phyloP scores from a whole-genome alignment of 2,329 filamentous ascomycete genomes.

The Botryotinia globosa region DNA sequence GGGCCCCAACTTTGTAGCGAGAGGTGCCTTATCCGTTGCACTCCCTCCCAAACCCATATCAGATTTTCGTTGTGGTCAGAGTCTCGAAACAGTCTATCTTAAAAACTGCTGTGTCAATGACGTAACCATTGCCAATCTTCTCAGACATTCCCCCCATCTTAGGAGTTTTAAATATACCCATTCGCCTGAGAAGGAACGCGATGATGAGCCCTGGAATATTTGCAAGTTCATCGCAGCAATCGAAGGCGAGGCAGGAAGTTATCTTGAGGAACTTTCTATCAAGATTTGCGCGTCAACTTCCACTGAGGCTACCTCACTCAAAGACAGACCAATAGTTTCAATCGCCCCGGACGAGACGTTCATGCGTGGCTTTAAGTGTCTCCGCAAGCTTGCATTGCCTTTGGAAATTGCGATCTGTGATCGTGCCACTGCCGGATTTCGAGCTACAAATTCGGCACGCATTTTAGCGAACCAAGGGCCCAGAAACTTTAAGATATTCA shows the following conservation, averaged over 20 bases:
- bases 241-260: neutral
- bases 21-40: neutral
- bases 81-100: neutral
- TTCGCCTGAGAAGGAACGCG: neutral
- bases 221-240: conserved; percentile 5
- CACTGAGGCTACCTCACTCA: neutral
- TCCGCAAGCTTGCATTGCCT: neutral
- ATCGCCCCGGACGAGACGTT: neutral
- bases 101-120: neutral
- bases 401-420: neutral
- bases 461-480: neutral
- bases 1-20: neutral
- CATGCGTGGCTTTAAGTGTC: neutral
- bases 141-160: conserved; percentile 2
- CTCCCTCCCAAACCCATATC: neutral
- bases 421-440: neutral
- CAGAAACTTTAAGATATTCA: neutral
- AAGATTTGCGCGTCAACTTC: neutral
- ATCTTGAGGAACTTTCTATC: conserved; percentile 8
- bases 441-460: neutral
- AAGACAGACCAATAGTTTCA: neutral
- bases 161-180: neutral
- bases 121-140: neutral
- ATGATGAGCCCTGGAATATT: neutral
- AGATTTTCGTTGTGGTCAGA: neutral